Evolutionary conservation across 148 eudicot species (phyloP).

Genomic region (Rhododendron kiyosumense): DNA sequence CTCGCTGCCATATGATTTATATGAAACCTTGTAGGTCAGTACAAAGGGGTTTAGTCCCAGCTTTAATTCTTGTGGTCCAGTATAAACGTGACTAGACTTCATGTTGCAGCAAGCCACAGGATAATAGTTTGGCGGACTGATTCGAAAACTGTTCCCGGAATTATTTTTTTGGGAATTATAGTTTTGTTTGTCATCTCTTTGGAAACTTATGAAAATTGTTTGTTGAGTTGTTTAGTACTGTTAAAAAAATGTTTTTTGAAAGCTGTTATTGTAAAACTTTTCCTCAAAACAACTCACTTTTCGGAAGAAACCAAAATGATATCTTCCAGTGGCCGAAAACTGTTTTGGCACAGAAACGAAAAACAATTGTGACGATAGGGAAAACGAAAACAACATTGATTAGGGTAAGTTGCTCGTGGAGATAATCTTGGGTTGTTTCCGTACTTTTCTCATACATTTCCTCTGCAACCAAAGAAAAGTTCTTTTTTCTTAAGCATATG

Average conservation of each 20-base stretch:
- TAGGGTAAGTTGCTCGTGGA: background rate
- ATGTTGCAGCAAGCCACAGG: too few relatives aligned
- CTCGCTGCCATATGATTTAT: background rate
- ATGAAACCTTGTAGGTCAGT: too few relatives aligned
- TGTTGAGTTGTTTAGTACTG: background rate
- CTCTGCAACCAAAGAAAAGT: background rate
- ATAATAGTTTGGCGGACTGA: too few relatives aligned
- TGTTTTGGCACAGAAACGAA: background rate
- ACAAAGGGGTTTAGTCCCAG: too few relatives aligned
- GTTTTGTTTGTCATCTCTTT: background rate
- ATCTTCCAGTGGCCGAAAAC: background rate
- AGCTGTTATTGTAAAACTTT: background rate
- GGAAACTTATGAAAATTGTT: background rate
- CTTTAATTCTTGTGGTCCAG: too few relatives aligned
- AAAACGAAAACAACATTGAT: background rate
- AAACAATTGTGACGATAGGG: background rate
- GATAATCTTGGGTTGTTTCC: background rate
- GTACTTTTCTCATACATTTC: background rate
- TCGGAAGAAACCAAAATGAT: background rate
- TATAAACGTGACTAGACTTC: too few relatives aligned
- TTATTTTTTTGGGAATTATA: background rate
- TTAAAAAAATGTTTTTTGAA: background rate
- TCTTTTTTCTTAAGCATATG: background rate
- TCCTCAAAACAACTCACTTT: background rate
- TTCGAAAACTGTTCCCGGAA: background rate